phyloP scores from a whole-genome alignment of 2,329 filamentous ascomycete genomes.

The Diaporthe vaccinii region DNA sequence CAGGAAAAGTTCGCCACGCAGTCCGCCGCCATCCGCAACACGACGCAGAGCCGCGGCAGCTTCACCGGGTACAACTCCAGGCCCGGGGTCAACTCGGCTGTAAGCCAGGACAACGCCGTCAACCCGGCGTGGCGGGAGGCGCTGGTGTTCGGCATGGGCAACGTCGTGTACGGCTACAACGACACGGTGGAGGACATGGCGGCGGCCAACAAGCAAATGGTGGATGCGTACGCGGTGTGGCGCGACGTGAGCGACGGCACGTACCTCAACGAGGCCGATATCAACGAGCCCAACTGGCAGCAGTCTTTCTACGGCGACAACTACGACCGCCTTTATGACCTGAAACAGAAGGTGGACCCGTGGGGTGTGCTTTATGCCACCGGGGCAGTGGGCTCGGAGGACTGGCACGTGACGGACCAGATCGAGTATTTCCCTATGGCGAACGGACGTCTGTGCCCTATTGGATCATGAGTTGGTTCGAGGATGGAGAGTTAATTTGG shows the following conservation, averaged over 20 bases:
- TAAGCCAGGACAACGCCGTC: conserved; percentile 55
- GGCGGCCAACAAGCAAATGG: conserved; percentile 45
- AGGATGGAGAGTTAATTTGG: neutral
- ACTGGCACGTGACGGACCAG: conserved; percentile 38
- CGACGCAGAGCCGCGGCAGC: conserved; percentile 46
- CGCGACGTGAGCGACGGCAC: conserved; percentile 44
- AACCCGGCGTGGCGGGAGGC: conserved; percentile 64
- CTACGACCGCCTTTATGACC: conserved; percentile 37
- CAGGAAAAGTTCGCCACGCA: conserved; percentile 47
- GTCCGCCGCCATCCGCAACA: conserved; percentile 45
- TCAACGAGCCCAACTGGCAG: conserved; percentile 41
- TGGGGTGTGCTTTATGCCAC: conserved; percentile 41
- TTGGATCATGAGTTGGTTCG: neutral
- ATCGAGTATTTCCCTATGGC: conserved; percentile 34
- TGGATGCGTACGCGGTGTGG: conserved; percentile 45
- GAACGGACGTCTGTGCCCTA: conserved; percentile 33
- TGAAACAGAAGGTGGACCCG: conserved; percentile 42
- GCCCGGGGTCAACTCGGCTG: conserved; percentile 43
- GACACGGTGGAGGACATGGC: conserved; percentile 35
- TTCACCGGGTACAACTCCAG: conserved; percentile 51
- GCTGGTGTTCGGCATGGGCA: conserved; percentile 54
- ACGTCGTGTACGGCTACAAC: neutral
- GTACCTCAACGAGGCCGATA: conserved; percentile 36
- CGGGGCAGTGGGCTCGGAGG: conserved; percentile 32
- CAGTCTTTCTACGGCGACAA: conserved; percentile 42